phyloP scores from a whole-genome alignment of 495 filamentous ascomycete species.

The Hypoxylon perforatum region DNA sequence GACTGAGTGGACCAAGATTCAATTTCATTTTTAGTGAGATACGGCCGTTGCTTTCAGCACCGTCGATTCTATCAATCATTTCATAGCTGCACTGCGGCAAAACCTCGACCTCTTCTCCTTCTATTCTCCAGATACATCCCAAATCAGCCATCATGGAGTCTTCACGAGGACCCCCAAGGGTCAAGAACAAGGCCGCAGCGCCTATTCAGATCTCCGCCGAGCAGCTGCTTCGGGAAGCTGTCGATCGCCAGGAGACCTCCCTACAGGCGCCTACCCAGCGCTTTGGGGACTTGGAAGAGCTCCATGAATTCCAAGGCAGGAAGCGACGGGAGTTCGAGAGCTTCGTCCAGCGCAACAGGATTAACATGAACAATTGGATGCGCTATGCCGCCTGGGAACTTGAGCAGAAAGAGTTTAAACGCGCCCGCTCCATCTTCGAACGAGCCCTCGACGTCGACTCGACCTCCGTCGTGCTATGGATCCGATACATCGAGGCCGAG shows the following conservation, averaged over 20 bases:
- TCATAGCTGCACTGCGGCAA: slow-evolving; percentile 1
- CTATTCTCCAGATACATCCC: not conserved
- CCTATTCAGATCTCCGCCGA: slow-evolving; percentile 93
- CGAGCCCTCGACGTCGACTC: slow-evolving; percentile 92
- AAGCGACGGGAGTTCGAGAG: slow-evolving; percentile 98
- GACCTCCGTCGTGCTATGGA: slow-evolving; percentile 83
- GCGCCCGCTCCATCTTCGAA: slow-evolving; percentile 96
- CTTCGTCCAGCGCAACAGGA: slow-evolving; percentile 93
- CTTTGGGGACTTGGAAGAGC: slow-evolving; percentile 95
- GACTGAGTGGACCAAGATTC: not conserved
- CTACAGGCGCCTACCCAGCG: slow-evolving; percentile 92
- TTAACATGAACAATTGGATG: slow-evolving; percentile 99
- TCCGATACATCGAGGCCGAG: slow-evolving; percentile 94
- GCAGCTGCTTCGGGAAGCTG: slow-evolving; percentile 96
- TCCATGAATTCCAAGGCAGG: slow-evolving; percentile 96
- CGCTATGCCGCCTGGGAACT: slow-evolving; percentile 97
- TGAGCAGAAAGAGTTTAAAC: slow-evolving; percentile 97
- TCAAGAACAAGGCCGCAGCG: slow-evolving; percentile 96
- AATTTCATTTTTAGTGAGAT: not conserved
- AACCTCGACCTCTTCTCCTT: not conserved
- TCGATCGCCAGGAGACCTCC: slow-evolving; percentile 92
- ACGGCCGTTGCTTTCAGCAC: slow-evolving; percentile 18
- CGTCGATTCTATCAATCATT: slow-evolving; percentile 11
- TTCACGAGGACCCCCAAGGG: slow-evolving; percentile 91
- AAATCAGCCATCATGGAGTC: slow-evolving; percentile 76